Base-by-base conservation (phyloP, 2,329 filamentous ascomycete species). In the Fusarium napiforme region DNA sequence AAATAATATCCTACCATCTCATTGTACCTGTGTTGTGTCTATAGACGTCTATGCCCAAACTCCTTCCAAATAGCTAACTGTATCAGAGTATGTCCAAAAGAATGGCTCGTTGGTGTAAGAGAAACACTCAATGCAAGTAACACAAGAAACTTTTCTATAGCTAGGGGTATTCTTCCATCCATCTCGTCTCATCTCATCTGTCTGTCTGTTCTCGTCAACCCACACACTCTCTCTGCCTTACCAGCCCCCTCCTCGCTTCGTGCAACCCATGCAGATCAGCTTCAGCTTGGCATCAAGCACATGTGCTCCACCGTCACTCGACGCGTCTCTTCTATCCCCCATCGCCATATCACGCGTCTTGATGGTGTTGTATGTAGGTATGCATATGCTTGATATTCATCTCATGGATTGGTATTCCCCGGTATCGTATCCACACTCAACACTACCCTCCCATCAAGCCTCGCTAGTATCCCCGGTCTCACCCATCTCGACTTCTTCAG, bases 261-360 rank as follows among this genome's bases (percentile, higher is more conserved):
- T 26, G 21, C 18, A 50, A 58, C 23, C 63, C 67, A 67, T 77
- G 72, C 52, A 72, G 30, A 76, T 74, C 64, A 49, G 45, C 37
- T 60, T 60, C 23, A 18, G 32, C 37, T 43, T 68, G 34, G 52
- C 50, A 71, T 40, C 37, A 46, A 28, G 32, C 9, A 19, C 52
- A 50, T 59, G 39, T 60, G 37, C 45, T 58, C 69, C 71, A 70
- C 75, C 39, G 52, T 57, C 62, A 64, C 59, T 56, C 39, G 61
- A 72, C 76, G 75, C 72, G 76, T 73, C 74, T 74, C 43, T 56
- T 47, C 42, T 49, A 59, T 49, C 42, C 47, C 43, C 45, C 46
- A 59, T 52, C 45, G 53, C 58, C 62, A 75, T 78, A 75, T 64
- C 65, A 77, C 76, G 70, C 76, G 75, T 76, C 66, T 63, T 53